phyloP scores from a whole-genome alignment of 2,329 filamentous ascomycete species.

The Tolypocladium paradoxum region DNA sequence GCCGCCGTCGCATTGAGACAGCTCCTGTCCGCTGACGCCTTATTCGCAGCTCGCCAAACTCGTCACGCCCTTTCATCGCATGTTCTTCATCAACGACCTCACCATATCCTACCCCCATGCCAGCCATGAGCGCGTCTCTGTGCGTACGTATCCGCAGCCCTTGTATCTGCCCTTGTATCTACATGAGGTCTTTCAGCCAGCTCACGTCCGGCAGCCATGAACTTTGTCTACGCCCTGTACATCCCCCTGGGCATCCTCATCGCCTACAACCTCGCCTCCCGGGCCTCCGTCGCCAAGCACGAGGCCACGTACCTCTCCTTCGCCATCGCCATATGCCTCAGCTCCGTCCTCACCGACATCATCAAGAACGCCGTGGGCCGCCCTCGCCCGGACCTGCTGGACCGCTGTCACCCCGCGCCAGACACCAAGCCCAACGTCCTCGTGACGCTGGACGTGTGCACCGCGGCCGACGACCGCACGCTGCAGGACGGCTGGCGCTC shows the following conservation, averaged over 20 bases:
- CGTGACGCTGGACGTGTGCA: constrained; percentile 61
- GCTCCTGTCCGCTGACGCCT: background rate
- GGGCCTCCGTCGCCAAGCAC: constrained; percentile 62
- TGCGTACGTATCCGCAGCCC: constrained; percentile 40
- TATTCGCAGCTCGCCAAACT: constrained; percentile 16
- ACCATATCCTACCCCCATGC: constrained; percentile 82
- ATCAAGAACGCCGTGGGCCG: constrained; percentile 82
- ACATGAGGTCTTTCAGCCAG: background rate
- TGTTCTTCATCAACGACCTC: constrained; percentile 83
- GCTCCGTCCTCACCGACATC: constrained; percentile 75
- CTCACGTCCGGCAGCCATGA: constrained; percentile 40
- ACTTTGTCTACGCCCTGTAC: constrained; percentile 68
- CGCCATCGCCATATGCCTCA: constrained; percentile 63
- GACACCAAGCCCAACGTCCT: constrained; percentile 38
- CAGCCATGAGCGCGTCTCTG: constrained; percentile 68
- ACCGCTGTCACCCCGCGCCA: constrained; percentile 64
- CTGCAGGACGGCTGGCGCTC: constrained; percentile 78
- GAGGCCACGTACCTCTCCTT: constrained; percentile 81
- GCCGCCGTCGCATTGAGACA: background rate
- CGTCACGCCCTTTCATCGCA: constrained; percentile 80
- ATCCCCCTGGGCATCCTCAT: constrained; percentile 59
- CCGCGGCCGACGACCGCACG: constrained; percentile 53
- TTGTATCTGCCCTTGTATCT: too few relatives aligned
- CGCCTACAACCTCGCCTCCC: constrained; percentile 50
- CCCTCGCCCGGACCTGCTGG: constrained; percentile 51